Conservation (phyloP, 1,284 basidiomycete species). For the Malassezia arunalokei region DNA sequence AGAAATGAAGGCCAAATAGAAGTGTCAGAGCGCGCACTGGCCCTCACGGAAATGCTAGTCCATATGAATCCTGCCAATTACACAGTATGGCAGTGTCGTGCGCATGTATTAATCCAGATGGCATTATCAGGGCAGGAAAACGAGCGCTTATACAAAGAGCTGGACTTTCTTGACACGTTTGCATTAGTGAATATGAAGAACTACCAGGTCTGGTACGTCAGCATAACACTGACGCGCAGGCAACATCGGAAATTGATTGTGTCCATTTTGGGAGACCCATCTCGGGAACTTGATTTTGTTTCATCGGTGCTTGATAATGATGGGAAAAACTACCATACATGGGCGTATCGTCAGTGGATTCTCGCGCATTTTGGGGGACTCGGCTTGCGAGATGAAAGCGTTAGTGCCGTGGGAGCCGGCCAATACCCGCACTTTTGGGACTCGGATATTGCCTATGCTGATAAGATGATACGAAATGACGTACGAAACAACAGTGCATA, state of each 20-base stretch:
- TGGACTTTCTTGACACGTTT: slow-evolving; percentile 28
- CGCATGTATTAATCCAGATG: slow-evolving; percentile 24
- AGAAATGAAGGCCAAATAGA: slow-evolving; percentile 17
- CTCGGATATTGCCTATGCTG: slow-evolving; percentile 65
- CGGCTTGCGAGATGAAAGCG: not conserved
- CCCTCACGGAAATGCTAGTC: slow-evolving; percentile 31
- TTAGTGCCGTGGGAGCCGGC: slow-evolving; percentile 7
- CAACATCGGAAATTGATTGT: slow-evolving; percentile 35
- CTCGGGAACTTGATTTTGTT: slow-evolving; percentile 27
- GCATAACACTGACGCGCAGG: slow-evolving; percentile 8
- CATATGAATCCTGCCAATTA: slow-evolving; percentile 34
- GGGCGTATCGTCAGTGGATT: slow-evolving; percentile 42
- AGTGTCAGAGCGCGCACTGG: slow-evolving; percentile 23
- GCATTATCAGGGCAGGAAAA: not conserved
- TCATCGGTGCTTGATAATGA: slow-evolving; percentile 22
- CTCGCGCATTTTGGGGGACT: slow-evolving; percentile 35
- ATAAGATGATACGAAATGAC: slow-evolving; percentile 63
- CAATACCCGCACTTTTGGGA: slow-evolving; percentile 55
- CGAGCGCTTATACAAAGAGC: slow-evolving; percentile 17
- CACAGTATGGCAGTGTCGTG: slow-evolving; percentile 36
- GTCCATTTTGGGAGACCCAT: slow-evolving; percentile 22
- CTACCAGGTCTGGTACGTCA: slow-evolving; percentile 40
- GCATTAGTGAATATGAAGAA: slow-evolving; percentile 37
- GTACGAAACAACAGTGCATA: slow-evolving; percentile 92
- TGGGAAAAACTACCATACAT: slow-evolving; percentile 43